Percentiles rank a stretch among this genome's conserved stretches.
These are phyloP conservation scores for Penicillium digitatum DNA, from an alignment of 2,329 filamentous ascomycete species.

Conservation along the genomic window DNA sequence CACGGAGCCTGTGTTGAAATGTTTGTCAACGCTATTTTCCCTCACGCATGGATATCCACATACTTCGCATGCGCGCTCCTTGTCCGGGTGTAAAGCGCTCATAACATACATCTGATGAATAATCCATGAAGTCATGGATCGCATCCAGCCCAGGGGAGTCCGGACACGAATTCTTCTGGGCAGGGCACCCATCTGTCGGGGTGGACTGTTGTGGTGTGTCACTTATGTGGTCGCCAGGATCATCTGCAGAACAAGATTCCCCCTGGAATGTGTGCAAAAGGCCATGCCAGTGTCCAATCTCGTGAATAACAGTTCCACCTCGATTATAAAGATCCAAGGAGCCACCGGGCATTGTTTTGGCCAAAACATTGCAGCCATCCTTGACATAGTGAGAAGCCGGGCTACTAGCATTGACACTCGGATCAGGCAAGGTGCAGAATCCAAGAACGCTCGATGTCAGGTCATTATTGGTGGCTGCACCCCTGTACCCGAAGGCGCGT, in stretches of 20 bases:
- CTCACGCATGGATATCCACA: slow-evolving; percentile 47
- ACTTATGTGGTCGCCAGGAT: slow-evolving; percentile 42
- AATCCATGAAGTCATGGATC: slow-evolving; percentile 60
- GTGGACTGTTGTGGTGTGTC: slow-evolving; percentile 49
- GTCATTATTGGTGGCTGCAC: slow-evolving; percentile 11
- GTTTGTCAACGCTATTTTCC: slow-evolving; percentile 26
- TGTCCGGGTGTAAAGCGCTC: slow-evolving; percentile 51
- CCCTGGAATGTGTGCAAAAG: slow-evolving; percentile 46
- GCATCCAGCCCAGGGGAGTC: slow-evolving; percentile 46
- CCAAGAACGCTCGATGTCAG: slow-evolving; percentile 45
- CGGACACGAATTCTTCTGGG: slow-evolving; percentile 50
- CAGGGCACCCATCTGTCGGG: slow-evolving; percentile 58
- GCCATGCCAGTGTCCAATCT: slow-evolving; percentile 48
- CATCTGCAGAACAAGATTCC: slow-evolving; percentile 32
- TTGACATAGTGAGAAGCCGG: slow-evolving; percentile 42
- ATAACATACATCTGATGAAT: slow-evolving; percentile 55
- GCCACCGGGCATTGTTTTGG: slow-evolving; percentile 55
- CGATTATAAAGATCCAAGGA: slow-evolving; percentile 47
- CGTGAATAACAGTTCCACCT: slow-evolving; percentile 47
- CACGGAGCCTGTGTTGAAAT: not conserved
- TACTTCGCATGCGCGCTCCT: slow-evolving; percentile 48
- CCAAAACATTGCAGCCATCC: slow-evolving; percentile 57
- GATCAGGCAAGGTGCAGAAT: slow-evolving; percentile 50
- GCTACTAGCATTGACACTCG: slow-evolving; percentile 39
- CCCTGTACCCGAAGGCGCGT: slow-evolving; percentile 23